Base-by-base conservation (phyloP, 192 early-diverging fungal genomes). In the Coemansia sp. region DNA sequence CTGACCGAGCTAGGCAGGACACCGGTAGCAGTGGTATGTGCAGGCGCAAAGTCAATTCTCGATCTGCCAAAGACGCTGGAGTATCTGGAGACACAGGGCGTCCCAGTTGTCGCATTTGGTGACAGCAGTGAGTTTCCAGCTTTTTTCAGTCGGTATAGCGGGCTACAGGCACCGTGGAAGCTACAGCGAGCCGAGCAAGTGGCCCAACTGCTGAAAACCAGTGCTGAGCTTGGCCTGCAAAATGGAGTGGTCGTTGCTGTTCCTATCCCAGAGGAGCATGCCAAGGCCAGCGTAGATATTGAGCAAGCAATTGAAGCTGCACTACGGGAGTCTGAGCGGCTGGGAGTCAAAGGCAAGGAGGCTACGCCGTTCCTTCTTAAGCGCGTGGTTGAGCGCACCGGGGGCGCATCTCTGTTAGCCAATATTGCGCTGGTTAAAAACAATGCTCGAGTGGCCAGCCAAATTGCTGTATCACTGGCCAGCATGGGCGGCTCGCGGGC, bases 41-140 rank as follows among this genome's bases (percentile, higher is more conserved):
- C 97, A 0, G 97, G 97, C 59, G 93, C 91, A 14, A 98, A 98
- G 66, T 90, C 92, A n/a, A 98, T 98, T 35, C 79, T 98, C 21
- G 95, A 97, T 70, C 91, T 98, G 73, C 86, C 80, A 57, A 89
- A 89, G 61, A 98, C 97, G 0, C 77, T 98, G 6, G 97, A 98
- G 72, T 91, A 86, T 57, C 69, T 97, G 75, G 93, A 97, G 74
- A 96, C 94, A 0, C 89, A 93, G 72, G 97, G 97, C 27, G 97
- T 98, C 1, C 87, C 93, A 2, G 95, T 97, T 0, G 82, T 90
- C 2, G 92, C 94, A 0, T 86, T 87, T 65, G 91, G 91, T 22
- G 65, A 79, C 19, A 83, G 73, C 2, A 62, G 48, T 4, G 85
- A 87, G 14, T 94, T 98, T 55, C 97, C 97, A 15, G 93, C 95